Conservation (phyloP, 805 yeast genomes). For the Myxozyma vanderwaltii region DNA sequence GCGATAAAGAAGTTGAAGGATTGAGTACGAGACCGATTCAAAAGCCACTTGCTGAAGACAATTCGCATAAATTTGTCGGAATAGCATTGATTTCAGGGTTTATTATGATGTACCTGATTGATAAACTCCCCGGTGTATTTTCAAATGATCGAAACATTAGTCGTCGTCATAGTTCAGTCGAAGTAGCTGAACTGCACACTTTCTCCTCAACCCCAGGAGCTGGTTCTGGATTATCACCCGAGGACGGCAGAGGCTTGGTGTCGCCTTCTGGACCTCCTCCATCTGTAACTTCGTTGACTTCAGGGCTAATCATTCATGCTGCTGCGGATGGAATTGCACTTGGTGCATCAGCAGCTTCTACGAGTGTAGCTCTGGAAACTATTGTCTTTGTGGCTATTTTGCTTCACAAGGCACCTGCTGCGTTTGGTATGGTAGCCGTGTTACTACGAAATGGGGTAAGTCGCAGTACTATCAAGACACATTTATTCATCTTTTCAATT, state of each 20-base stretch:
- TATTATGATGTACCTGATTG: constrained; percentile 54
- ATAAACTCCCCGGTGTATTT: constrained; percentile 44
- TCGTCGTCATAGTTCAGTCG: constrained; percentile 33
- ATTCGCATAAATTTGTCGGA: constrained; percentile 45
- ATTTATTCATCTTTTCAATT: constrained; percentile 56
- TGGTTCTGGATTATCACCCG: neutral
- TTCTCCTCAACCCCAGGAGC: constrained; percentile 16
- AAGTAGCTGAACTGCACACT: constrained; percentile 39
- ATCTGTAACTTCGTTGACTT: constrained; percentile 50
- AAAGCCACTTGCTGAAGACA: neutral
- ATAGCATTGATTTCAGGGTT: constrained; percentile 57
- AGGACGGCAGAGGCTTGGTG: neutral
- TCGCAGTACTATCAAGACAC: constrained; percentile 46
- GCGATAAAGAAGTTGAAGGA: neutral
- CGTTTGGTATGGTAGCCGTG: constrained; percentile 65
- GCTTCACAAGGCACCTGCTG: constrained; percentile 73
- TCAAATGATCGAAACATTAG: neutral
- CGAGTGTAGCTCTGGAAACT: constrained; percentile 45
- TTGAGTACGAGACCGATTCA: neutral
- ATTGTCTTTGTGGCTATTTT: constrained; percentile 63
- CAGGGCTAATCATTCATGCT: constrained; percentile 68
- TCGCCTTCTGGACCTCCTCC: neutral
- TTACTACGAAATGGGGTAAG: constrained; percentile 48
- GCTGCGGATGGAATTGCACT: constrained; percentile 73
- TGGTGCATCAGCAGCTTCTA: constrained; percentile 57